Evolutionary conservation across 1,284 basidiomycete genomes (phyloP).

Genomic region (Ustilago trichophora): DNA sequence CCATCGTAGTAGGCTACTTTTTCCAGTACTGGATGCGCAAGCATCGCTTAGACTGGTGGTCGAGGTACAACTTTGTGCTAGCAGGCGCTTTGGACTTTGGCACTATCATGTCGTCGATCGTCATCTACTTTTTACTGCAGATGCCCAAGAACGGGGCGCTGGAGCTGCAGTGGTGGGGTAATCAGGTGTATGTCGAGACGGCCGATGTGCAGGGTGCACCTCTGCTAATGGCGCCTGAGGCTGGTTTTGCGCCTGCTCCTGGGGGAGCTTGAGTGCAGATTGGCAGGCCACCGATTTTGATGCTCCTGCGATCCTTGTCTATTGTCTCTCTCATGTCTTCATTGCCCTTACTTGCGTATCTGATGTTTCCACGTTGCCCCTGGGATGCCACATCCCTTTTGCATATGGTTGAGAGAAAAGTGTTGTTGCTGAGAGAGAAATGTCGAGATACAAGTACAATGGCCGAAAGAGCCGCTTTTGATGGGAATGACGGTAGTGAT

Average conservation of each 20-base stretch:
- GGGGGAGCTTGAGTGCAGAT: constrained; percentile 13
- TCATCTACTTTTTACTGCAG: constrained; percentile 41
- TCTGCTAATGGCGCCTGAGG: constrained; percentile 8
- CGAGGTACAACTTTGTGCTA: constrained; percentile 67
- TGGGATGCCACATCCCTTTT: no score
- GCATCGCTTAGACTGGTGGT: constrained; percentile 65
- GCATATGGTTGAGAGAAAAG: background rate
- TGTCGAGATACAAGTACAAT: constrained; percentile 42
- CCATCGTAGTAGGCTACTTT: constrained; percentile 69
- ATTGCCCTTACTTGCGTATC: no score
- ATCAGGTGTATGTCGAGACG: constrained; percentile 53
- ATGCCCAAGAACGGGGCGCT: constrained; percentile 33
- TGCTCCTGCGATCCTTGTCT: no score
- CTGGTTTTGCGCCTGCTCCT: constrained; percentile 34
- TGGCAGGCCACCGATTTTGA: no score
- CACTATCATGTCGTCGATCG: constrained; percentile 58
- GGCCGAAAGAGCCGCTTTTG: no score
- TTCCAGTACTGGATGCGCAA: constrained; percentile 66
- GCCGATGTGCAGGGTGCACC: constrained; percentile 30
- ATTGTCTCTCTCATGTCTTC: no score
- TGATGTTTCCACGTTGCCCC: no score
- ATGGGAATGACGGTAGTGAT: no score
- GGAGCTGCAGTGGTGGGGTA: constrained; percentile 58
- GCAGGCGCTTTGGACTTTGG: constrained; percentile 67
- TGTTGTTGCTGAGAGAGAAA: background rate